Conservation (phyloP, 305 asterid species). For the Solanum hybrid region DNA sequence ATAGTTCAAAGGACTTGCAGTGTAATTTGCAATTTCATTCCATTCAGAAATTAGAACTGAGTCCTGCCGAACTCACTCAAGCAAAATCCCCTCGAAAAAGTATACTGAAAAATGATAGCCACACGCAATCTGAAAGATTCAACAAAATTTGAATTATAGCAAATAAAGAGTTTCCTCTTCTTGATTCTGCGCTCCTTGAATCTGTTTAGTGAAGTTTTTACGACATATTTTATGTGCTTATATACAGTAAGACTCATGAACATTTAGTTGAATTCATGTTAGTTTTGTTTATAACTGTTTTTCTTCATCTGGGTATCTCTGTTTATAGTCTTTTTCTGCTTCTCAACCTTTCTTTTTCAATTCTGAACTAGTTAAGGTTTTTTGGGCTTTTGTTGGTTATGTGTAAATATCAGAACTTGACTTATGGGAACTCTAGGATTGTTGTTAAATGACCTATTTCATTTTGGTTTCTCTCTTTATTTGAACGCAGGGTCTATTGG, state of each 20-base stretch:
- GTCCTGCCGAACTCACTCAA: neutral
- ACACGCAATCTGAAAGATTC: neutral
- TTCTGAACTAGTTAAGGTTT: neutral
- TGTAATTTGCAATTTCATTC: neutral
- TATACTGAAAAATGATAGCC: neutral
- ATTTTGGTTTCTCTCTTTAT: neutral
- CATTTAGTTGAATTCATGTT: neutral
- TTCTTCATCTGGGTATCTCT: neutral
- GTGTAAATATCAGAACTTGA: neutral
- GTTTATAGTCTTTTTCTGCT: neutral
- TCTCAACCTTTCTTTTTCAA: neutral
- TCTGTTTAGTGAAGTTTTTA: neutral
- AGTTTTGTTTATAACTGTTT: neutral
- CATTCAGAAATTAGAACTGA: neutral
- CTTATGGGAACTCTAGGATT: neutral
- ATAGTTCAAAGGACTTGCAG: neutral
- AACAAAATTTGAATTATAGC: neutral
- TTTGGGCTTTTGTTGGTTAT: neutral
- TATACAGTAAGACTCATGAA: neutral
- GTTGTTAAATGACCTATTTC: neutral
- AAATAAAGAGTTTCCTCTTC: neutral
- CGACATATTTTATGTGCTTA: neutral
- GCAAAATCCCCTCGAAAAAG: neutral
- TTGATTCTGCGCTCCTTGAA: neutral
- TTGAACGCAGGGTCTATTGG: neutral